Conservation (phyloP, 768 basidiomycete species). For the Amanita molliuscula region DNA sequence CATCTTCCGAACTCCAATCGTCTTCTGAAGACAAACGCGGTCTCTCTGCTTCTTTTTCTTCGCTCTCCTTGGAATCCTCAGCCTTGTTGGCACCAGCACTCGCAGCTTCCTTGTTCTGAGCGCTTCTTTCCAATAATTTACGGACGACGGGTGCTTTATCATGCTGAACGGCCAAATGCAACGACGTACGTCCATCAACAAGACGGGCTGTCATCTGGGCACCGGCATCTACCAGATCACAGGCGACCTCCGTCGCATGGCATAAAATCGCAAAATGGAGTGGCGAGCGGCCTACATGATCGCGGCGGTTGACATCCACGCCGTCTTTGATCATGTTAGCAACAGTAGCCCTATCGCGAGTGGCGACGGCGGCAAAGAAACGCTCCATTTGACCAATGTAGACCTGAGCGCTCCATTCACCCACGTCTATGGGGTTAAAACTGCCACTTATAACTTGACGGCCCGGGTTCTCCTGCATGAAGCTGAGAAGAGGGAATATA, state of each 20-base stretch:
- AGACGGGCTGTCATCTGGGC: conserved; percentile 46
- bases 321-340: conserved; percentile 28
- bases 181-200: conserved; percentile 42
- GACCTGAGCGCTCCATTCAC: conserved; percentile 54
- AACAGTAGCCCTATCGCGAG: conserved; percentile 30
- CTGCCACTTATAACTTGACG: conserved; percentile 52
- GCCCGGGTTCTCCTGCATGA: conserved; percentile 50
- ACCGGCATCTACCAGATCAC: conserved; percentile 42
- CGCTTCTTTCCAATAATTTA: conserved; percentile 43
- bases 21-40: conserved; percentile 32
- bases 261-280: conserved; percentile 49
- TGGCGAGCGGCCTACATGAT: conserved; percentile 51
- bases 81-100: conserved; percentile 14
- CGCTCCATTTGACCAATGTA: conserved; percentile 45
- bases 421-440: conserved; percentile 58
- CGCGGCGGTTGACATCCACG: conserved; percentile 40
- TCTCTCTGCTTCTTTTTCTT: conserved; percentile 12
- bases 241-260: conserved; percentile 33
- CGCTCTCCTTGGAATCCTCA: conserved; percentile 16
- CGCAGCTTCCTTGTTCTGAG: conserved; percentile 22
- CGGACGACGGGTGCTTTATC: conserved; percentile 29
- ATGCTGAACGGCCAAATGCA: conserved; percentile 48
- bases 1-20: conserved; percentile 38
- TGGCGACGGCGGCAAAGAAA: conserved; percentile 46
- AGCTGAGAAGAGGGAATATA: conserved; percentile 22